These are phyloP conservation scores for Nicotiana attenuata DNA, from an alignment of 257 asterid genomes.

Conservation along the genomic window DNA sequence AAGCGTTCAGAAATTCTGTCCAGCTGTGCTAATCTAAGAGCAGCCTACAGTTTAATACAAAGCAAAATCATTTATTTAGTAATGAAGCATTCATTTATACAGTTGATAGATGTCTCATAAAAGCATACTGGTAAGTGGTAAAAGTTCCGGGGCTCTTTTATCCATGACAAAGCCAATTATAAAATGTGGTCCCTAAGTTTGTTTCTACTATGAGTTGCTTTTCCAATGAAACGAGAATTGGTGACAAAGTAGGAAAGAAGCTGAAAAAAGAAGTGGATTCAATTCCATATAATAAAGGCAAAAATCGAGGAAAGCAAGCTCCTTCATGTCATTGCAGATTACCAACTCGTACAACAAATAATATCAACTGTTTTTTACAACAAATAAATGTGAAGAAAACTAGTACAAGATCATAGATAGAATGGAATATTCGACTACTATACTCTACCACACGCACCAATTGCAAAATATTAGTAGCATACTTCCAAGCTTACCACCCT, in stretches of 20 bases:
- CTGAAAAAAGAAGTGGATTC: background rate
- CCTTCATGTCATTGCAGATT: background rate
- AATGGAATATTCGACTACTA: background rate
- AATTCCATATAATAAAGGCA: background rate
- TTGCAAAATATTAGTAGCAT: background rate
- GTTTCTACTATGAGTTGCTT: background rate
- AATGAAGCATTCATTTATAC: background rate
- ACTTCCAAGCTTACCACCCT: background rate
- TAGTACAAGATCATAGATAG: background rate
- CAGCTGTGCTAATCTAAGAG: slow-evolving; percentile 82
- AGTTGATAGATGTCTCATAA: slow-evolving; percentile 4
- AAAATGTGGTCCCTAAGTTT: background rate
- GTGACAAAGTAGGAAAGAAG: background rate
- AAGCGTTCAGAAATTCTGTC: slow-evolving; percentile 84
- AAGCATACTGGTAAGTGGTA: background rate
- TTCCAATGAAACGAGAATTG: background rate
- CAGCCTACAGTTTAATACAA: slow-evolving; percentile 60
- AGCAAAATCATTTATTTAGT: background rate
- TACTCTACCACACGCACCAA: background rate
- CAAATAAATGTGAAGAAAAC: background rate
- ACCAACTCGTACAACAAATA: background rate
- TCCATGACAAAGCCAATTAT: background rate
- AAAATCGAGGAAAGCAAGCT: background rate
- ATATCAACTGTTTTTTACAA: slow-evolving; percentile 1
- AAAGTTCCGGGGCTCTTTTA: background rate